These are phyloP conservation scores for Ceratobasidium theobromae DNA, from an alignment of 1,284 basidiomycete genomes.

Conservation along the genomic window DNA sequence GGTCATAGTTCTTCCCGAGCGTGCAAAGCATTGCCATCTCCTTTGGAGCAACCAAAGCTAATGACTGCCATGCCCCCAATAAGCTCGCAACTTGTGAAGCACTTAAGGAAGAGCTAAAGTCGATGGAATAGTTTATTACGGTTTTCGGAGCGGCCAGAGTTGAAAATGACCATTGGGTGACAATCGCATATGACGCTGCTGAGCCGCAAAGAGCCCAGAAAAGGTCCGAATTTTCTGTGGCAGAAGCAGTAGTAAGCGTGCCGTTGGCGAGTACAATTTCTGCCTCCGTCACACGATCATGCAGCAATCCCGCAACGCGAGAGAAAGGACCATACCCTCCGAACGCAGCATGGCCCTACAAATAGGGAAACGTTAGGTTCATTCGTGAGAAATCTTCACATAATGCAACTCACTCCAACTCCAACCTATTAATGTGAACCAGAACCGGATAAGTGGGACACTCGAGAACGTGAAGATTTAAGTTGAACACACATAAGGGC, in stretches of 20 bases:
- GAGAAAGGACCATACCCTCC: slow-evolving; percentile 32
- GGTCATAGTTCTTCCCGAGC: slow-evolving; percentile 1
- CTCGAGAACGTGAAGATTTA: background rate
- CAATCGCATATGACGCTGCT: slow-evolving; percentile 41
- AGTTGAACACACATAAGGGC: slow-evolving; percentile 25
- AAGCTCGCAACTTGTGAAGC: slow-evolving; percentile 1
- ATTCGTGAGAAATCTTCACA: background rate
- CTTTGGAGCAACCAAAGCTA: slow-evolving; percentile 4
- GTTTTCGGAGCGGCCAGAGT: slow-evolving; percentile 27
- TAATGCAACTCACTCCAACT: slow-evolving; percentile 5
- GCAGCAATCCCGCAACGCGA: slow-evolving; percentile 21
- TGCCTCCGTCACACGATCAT: slow-evolving; percentile 32
- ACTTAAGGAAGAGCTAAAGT: background rate
- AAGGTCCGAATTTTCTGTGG: slow-evolving; percentile 37
- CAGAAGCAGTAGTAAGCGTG: slow-evolving; percentile 30
- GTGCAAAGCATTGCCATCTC: slow-evolving; percentile 25
- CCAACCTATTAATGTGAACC: background rate
- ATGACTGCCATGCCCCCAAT: slow-evolving; percentile 11
- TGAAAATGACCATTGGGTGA: slow-evolving; percentile 31
- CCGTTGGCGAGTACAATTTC: slow-evolving; percentile 36
- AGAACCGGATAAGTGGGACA: background rate
- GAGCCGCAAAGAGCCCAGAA: slow-evolving; percentile 44
- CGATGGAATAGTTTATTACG: slow-evolving; percentile 24
- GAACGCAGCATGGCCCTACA: slow-evolving; percentile 30
- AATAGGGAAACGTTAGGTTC: background rate